phyloP scores from a whole-genome alignment of 2,329 filamentous ascomycete genomes.

The Epichloe sp. region DNA sequence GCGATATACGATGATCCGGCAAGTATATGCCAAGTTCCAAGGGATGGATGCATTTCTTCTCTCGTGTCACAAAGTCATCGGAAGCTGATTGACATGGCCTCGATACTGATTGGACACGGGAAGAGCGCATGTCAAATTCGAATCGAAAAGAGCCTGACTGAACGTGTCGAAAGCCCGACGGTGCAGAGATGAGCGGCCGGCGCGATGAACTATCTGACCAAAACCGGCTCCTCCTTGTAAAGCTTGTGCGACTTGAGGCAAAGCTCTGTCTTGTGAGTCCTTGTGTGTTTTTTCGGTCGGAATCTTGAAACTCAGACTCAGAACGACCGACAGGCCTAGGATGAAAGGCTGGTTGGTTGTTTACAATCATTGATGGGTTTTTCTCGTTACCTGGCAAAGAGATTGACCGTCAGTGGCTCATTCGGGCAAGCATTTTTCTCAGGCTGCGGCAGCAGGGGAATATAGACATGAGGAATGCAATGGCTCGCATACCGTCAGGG shows the following conservation, averaged over 20 bases:
- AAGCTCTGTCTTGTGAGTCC: constrained; percentile 10
- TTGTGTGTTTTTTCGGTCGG: constrained; percentile 8
- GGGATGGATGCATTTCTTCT: constrained; percentile 32
- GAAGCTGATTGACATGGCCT: background rate
- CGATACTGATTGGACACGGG: constrained; percentile 3
- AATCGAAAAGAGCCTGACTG: constrained; percentile 33
- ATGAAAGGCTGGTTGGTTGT: constrained; percentile 17
- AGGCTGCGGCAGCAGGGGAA: background rate
- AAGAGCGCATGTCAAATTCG: constrained; percentile 8
- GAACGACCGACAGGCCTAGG: constrained; percentile 15
- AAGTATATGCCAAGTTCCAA: constrained; percentile 43
- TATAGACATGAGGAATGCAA: background rate
- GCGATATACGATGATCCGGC: constrained; percentile 32
- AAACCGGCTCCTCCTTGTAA: constrained; percentile 33
- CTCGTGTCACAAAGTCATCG: constrained; percentile 14
- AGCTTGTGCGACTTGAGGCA: constrained; percentile 25
- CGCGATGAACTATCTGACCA: constrained; percentile 32
- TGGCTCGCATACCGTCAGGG: constrained; percentile 23
- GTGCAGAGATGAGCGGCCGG: constrained; percentile 43
- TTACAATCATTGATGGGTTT: constrained; percentile 12
- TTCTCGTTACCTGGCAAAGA: constrained; percentile 17
- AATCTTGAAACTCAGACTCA: constrained; percentile 9
- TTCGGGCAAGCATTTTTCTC: background rate
- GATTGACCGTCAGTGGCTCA: background rate
- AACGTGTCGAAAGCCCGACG: constrained; percentile 47